Conservation (phyloP, 768 basidiomycete genomes). For the Hericium coralloides region DNA sequence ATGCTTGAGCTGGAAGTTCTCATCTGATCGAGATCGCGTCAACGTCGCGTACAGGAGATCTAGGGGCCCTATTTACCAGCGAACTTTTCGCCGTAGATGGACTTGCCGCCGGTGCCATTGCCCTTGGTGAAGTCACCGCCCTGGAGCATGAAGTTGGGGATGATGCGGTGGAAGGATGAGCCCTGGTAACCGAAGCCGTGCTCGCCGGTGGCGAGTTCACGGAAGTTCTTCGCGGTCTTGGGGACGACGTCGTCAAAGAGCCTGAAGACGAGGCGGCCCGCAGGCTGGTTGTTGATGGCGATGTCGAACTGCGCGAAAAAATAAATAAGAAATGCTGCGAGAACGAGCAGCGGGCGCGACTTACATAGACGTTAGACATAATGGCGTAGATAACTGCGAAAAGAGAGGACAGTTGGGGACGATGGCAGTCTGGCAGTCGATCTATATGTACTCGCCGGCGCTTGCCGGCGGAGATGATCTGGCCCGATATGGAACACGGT, state of each 20-base stretch:
- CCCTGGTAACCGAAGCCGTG: slow-evolving; percentile 66
- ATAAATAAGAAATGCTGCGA: not conserved
- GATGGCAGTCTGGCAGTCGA: not conserved
- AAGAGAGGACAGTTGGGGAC: not conserved
- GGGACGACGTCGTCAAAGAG: slow-evolving; percentile 81
- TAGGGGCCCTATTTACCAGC: slow-evolving; percentile 16
- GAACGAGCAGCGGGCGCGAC: not conserved
- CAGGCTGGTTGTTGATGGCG: slow-evolving; percentile 46
- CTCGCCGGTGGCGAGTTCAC: slow-evolving; percentile 62
- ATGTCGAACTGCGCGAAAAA: slow-evolving; percentile 45
- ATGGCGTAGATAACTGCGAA: not conserved
- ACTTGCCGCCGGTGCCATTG: slow-evolving; percentile 29
- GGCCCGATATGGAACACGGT: not conserved
- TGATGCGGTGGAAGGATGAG: slow-evolving; percentile 56
- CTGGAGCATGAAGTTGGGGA: slow-evolving; percentile 32
- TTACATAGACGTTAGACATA: slow-evolving; percentile 20
- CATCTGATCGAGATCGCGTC: slow-evolving; percentile 20
- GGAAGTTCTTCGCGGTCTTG: slow-evolving; percentile 72
- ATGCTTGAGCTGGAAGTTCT: slow-evolving; percentile 30
- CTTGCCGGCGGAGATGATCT: slow-evolving; percentile 1
- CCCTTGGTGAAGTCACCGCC: slow-evolving; percentile 31
- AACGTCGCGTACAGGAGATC: not conserved
- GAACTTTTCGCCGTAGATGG: slow-evolving; percentile 29
- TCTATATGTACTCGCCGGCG: not conserved
- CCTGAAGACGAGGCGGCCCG: slow-evolving; percentile 74